Percentiles rank a stretch among this genome's conserved stretches.
phyloP scores from a whole-genome alignment of 1,284 basidiomycete genomes.

The Rhodotorula sp. region DNA sequence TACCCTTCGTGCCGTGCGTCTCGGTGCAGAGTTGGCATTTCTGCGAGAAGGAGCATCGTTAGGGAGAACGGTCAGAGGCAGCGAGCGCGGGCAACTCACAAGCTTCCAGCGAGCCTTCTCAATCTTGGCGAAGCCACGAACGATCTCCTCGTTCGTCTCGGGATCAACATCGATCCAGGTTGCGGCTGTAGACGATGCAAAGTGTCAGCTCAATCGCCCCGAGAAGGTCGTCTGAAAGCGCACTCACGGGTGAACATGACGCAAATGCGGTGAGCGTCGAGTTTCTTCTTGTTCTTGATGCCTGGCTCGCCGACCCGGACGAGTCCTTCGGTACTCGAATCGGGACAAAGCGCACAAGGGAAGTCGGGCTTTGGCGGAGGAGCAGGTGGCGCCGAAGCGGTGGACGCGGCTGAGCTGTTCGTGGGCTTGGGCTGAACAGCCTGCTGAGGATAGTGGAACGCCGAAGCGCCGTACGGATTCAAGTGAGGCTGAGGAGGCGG shows the following conservation, averaged over 20 bases:
- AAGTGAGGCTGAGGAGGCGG: neutral
- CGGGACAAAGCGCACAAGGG: slow-evolving; percentile 51
- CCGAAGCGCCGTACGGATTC: neutral
- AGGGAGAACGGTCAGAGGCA: neutral
- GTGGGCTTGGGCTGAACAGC: slow-evolving; percentile 6
- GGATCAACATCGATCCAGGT: slow-evolving; percentile 44
- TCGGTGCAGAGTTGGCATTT: slow-evolving; percentile 83
- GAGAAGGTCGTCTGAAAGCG: neutral
- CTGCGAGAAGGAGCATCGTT: slow-evolving; percentile 51
- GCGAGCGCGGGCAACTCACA: slow-evolving; percentile 56
- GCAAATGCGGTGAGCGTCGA: slow-evolving; percentile 30
- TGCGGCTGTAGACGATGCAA: slow-evolving; percentile 32
- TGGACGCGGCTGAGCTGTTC: neutral
- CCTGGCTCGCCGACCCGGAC: slow-evolving; percentile 38
- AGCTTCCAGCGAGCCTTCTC: slow-evolving; percentile 86
- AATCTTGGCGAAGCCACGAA: slow-evolving; percentile 78
- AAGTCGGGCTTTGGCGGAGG: slow-evolving; percentile 24
- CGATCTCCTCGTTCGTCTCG: slow-evolving; percentile 54
- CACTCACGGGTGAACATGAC: slow-evolving; percentile 48
- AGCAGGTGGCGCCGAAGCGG: neutral
- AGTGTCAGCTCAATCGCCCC: neutral
- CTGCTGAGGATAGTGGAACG: slow-evolving; percentile 23
- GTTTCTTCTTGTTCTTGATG: slow-evolving; percentile 18
- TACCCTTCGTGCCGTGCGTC: slow-evolving; percentile 71
- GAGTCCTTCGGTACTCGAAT: slow-evolving; percentile 40